Base-by-base conservation (phyloP, 1,284 basidiomycete genomes). In the Trametes pubescens region DNA sequence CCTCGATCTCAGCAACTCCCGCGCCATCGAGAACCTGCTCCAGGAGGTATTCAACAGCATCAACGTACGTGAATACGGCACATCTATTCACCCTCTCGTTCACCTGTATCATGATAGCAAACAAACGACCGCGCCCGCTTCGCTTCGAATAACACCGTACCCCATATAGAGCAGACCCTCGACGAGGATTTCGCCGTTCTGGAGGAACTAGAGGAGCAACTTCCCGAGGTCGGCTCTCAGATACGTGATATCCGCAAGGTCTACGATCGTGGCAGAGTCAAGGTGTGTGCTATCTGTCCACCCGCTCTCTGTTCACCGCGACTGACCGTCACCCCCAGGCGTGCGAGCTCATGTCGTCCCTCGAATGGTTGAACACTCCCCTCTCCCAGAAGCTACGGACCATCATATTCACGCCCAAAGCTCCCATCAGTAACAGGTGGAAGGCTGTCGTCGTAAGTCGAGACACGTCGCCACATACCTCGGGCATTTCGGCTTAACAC, bases 281-380 rank as follows among this genome's bases (percentile, higher is more conserved):
- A 90, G 80, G 89, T 87, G 62, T 43, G 71, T 59, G 48, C 4
- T 26, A 29, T 22, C 47, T 40, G 7, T 57, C 14, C 9, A 1
- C 21, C 9, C n/a, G 7, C 34, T 13, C n/a, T 32, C 2, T 16
- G 16, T 8, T 7, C 8, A n/a, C 11, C 26, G 26, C 24, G 16
- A 9, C 51, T 40, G 46, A 52, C 24, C 38, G 14, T 22, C 48
- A 22, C 51, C 54, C 21, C 38, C 16, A 16, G 48, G 58, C 51
- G 24, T 64, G 91, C 88, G 90, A 80, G 11, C 83, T 92, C 24
- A 84, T 87, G 32, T 74, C 74, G 4, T 86, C 88, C 62, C 78
- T 92, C 57, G 81, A 81, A 57, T 92, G 90, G 91, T 79, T 92
- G 32, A 90, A 91, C 72, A 90, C 87, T 0, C 86, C 89, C 53